These are phyloP conservation scores for Herpetomonas tarakana DNA, from an alignment of 208 protist species.

Conservation along the genomic window DNA sequence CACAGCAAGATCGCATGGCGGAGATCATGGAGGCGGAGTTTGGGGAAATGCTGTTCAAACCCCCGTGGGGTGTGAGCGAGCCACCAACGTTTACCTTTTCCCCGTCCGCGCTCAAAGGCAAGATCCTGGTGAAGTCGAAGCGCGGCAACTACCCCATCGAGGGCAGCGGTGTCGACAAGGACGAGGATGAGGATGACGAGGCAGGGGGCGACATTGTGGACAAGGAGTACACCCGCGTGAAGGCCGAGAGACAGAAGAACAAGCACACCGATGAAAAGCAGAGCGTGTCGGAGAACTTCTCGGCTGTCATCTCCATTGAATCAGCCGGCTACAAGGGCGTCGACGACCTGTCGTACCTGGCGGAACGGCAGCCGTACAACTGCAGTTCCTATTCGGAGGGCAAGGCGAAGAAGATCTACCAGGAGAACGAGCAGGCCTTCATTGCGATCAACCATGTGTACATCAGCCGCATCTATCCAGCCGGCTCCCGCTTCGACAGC, in stretches of 20 bases:
- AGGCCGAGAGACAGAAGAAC: conserved; percentile 13
- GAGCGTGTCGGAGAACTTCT: conserved; percentile 29
- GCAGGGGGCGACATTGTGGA: neutral
- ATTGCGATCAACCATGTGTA: conserved; percentile 59
- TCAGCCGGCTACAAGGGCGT: conserved; percentile 56
- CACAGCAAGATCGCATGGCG: conserved; percentile 76
- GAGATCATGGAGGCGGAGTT: conserved; percentile 52
- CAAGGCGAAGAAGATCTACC: conserved; percentile 46
- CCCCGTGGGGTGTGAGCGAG: conserved; percentile 35
- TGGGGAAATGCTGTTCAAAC: conserved; percentile 45
- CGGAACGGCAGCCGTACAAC: conserved; percentile 50
- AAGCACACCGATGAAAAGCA: conserved; percentile 21
- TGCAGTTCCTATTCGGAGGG: conserved; percentile 58
- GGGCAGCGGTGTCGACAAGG: conserved; percentile 38
- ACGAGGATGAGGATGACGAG: conserved; percentile 26
- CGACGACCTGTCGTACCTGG: conserved; percentile 54
- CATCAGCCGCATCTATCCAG: conserved; percentile 92
- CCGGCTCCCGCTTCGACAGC: conserved; percentile 84
- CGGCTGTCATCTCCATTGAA: conserved; percentile 60
- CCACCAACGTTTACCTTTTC: conserved; percentile 37
- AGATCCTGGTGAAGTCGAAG: conserved; percentile 67
- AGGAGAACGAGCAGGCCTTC: conserved; percentile 27
- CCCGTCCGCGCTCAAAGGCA: conserved; percentile 45
- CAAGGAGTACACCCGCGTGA: conserved; percentile 21
- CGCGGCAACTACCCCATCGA: conserved; percentile 16